These are phyloP conservation scores for Capronia coronata DNA, from an alignment of 2,329 filamentous ascomycete species.

Conservation along the genomic window DNA sequence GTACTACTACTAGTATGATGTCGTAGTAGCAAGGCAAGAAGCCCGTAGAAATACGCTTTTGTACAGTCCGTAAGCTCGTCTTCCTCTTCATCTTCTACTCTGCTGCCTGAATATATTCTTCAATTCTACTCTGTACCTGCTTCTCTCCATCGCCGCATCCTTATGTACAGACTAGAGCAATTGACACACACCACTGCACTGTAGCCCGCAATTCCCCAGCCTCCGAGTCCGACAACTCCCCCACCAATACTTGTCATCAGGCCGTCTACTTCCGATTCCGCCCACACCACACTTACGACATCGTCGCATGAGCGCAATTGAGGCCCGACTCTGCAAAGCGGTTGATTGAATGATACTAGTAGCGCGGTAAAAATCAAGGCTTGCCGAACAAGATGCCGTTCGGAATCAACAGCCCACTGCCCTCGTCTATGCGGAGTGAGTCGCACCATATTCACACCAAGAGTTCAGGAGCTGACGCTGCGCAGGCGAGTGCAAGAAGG, in stretches of 20 bases:
- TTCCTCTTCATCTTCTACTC: not conserved
- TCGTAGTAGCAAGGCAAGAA: too few species aligned
- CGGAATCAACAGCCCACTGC: conserved; percentile 34
- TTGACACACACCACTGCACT: not conserved
- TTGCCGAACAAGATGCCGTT: conserved; percentile 21
- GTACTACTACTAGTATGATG: too few species aligned
- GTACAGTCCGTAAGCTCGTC: too few species aligned
- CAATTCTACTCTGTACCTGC: not conserved
- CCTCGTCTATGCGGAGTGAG: conserved; percentile 45
- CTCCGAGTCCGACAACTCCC: not conserved
- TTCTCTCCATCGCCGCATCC: not conserved
- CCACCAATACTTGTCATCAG: conserved; percentile 4
- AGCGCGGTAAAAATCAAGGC: not conserved
- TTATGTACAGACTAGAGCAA: too few species aligned
- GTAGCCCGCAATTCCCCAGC: conserved; percentile 2
- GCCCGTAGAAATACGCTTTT: too few species aligned
- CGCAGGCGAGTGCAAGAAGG: conserved; percentile 93
- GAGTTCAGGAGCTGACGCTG: conserved; percentile 26
- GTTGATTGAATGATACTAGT: not conserved
- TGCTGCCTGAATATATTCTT: not conserved
- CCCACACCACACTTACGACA: conserved; percentile 5
- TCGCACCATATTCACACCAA: conserved; percentile 24
- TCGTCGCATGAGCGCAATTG: conserved; percentile 1
- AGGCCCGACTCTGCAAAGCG: not conserved
- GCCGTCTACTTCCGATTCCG: conserved; percentile 15